These are phyloP conservation scores for Micromonas commoda DNA, from an alignment of 139 green algal species.

Conservation along the genomic window DNA sequence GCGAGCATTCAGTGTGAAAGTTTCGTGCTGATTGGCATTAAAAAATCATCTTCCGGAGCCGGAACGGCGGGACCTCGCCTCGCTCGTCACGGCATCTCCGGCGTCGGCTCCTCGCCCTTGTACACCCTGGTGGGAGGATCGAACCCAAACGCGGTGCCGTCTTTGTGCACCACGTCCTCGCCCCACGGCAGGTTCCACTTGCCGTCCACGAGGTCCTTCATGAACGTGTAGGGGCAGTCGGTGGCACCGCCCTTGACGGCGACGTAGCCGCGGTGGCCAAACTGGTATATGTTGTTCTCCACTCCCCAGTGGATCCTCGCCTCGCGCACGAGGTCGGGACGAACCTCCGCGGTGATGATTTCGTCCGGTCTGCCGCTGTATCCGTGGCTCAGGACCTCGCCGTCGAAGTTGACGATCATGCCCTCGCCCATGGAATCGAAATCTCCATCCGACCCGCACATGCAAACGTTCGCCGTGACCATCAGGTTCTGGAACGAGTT, in stretches of 20 bases:
- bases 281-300: conserved; percentile 24
- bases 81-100: background rate
- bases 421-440: conserved; percentile 27
- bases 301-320: conserved; percentile 11
- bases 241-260: background rate
- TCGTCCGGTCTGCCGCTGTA: conserved; percentile 11
- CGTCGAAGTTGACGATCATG: conserved; percentile 28
- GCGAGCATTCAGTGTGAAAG: too few species aligned
- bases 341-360: conserved; percentile 24
- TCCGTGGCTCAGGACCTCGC: conserved; percentile 12
- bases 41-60: too few species aligned
- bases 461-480: conserved; percentile 19
- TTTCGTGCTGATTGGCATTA: too few species aligned
- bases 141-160: background rate
- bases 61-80: background rate
- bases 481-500: conserved; percentile 22
- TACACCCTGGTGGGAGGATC: background rate
- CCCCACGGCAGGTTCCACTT: conserved; percentile 4
- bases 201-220: conserved; percentile 2
- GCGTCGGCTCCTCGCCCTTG: conserved; percentile 2
- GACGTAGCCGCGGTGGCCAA: conserved; percentile 15
- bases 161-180: background rate
- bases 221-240: conserved; percentile 21
- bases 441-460: conserved; percentile 20
- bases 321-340: conserved; percentile 19